A percentile compares a stretch with the other conserved stretches of the same genome.
Evolutionary conservation across 108 stramenopile genomes (phyloP).

Genomic region (Cylindrotheca fusiformis): DNA sequence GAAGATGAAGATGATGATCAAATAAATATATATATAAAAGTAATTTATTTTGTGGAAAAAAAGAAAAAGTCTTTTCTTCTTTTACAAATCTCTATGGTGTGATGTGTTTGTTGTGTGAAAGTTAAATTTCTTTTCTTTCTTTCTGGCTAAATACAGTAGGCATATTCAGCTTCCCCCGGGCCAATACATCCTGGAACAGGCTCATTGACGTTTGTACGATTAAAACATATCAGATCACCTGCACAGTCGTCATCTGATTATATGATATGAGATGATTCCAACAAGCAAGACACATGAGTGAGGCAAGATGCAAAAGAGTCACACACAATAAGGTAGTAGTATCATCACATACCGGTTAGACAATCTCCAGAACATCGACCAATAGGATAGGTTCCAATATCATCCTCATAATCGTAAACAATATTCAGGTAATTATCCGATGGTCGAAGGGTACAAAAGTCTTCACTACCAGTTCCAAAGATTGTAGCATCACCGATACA

Average conservation of each 20-base stretch:
- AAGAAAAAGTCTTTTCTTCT: no score
- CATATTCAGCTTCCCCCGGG: background rate
- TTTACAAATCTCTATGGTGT: no score
- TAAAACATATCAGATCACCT: background rate
- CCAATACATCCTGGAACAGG: background rate
- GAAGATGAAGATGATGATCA: no score
- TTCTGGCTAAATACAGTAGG: background rate
- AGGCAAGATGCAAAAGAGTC: background rate
- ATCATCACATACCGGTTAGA: background rate
- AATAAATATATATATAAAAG: no score
- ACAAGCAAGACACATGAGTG: background rate
- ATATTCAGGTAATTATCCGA: background rate
- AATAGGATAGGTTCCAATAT: background rate
- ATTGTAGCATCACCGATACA: background rate
- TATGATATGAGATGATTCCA: background rate
- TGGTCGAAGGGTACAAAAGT: background rate
- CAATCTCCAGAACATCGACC: background rate
- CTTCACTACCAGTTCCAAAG: background rate
- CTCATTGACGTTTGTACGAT: background rate
- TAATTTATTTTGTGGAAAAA: no score
- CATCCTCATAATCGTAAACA: background rate
- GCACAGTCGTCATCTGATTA: background rate
- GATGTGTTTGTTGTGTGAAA: no score
- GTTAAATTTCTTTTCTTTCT: no score
- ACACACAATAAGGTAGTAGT: background rate